Evolutionary conservation across 768 basidiomycete species (phyloP).

Genomic region (Gelatoporia subvermispora): DNA sequence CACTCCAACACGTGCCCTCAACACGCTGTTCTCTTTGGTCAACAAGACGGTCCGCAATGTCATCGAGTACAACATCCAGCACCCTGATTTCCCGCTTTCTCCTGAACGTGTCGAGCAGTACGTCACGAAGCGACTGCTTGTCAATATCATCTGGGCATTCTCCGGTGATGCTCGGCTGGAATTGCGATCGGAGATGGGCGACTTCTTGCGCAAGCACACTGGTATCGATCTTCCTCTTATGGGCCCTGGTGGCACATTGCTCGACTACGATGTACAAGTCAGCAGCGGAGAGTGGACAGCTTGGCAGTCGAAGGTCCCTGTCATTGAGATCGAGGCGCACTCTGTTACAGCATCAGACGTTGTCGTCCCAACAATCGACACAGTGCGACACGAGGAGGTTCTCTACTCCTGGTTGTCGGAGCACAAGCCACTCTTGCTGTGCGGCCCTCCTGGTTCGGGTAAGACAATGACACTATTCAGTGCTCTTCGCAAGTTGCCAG

Average conservation of each 20-base stretch:
- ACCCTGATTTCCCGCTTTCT: constrained; percentile 89
- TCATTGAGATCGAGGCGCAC: constrained; percentile 95
- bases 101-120: constrained; percentile 86
- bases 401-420: constrained; percentile 98
- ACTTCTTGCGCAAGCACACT: constrained; percentile 78
- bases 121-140: constrained; percentile 80
- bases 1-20: constrained; percentile 84
- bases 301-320: constrained; percentile 91
- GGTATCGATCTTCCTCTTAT: constrained; percentile 86
- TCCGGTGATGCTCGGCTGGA: constrained; percentile 94
- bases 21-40: constrained; percentile 93
- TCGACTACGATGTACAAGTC: constrained; percentile 94
- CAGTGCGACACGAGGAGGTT: constrained; percentile 96
- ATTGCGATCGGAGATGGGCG: constrained; percentile 82
- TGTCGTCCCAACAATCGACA: constrained; percentile 97
- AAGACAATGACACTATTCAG: constrained; percentile 99
- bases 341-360: constrained; percentile 93
- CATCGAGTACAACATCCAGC: constrained; percentile 91
- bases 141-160: constrained; percentile 97
- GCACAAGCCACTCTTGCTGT: constrained; percentile 96
- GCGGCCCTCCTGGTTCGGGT: constrained; percentile 98
- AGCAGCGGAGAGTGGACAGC: constrained; percentile 80
- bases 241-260: constrained; percentile 71
- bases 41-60: constrained; percentile 95
- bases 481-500: constrained; percentile 92